A percentile compares a stretch with the other conserved stretches of the same genome.
Evolutionary conservation across 2,329 filamentous ascomycete species (phyloP).

Genomic region (Pezicula rhizophila): DNA sequence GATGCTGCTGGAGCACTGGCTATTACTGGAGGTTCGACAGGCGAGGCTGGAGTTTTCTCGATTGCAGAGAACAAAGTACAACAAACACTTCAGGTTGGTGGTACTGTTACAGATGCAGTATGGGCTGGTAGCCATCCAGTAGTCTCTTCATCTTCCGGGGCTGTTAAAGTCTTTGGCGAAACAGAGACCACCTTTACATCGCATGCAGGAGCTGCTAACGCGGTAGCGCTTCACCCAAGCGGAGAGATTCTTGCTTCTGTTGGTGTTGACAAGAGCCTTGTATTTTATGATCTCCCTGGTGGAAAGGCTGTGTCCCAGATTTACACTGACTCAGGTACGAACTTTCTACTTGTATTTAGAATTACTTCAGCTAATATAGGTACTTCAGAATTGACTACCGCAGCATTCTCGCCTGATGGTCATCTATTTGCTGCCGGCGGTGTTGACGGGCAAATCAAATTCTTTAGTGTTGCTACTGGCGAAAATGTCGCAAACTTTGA

Average conservation of each 20-base stretch:
- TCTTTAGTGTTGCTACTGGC: slow-evolving; percentile 81
- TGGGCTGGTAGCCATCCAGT: slow-evolving; percentile 34
- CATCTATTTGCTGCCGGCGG: slow-evolving; percentile 84
- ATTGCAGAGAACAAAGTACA: slow-evolving; percentile 69
- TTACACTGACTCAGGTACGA: slow-evolving; percentile 73
- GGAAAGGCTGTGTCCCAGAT: slow-evolving; percentile 69
- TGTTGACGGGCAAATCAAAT: slow-evolving; percentile 72
- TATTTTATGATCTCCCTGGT: slow-evolving; percentile 73
- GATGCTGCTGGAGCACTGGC: slow-evolving; percentile 53
- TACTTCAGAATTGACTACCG: slow-evolving; percentile 45
- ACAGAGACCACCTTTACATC: slow-evolving; percentile 64
- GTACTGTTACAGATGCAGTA: slow-evolving; percentile 49
- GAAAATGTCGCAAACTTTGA: slow-evolving; percentile 70
- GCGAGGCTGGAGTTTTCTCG: slow-evolving; percentile 68
- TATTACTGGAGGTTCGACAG: slow-evolving; percentile 57
- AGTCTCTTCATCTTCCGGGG: slow-evolving; percentile 35
- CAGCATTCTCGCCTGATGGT: slow-evolving; percentile 93
- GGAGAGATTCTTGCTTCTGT: slow-evolving; percentile 80
- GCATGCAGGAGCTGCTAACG: slow-evolving; percentile 76
- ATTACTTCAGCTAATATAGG: slow-evolving; percentile 6
- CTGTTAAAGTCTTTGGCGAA: slow-evolving; percentile 71
- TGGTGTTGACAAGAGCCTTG: slow-evolving; percentile 85
- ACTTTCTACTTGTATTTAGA: not conserved
- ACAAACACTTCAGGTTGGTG: slow-evolving; percentile 29
- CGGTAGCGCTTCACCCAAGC: slow-evolving; percentile 74